Evolutionary conservation across 345 rosid species (phyloP).

Genomic region (Populus nigra): DNA sequence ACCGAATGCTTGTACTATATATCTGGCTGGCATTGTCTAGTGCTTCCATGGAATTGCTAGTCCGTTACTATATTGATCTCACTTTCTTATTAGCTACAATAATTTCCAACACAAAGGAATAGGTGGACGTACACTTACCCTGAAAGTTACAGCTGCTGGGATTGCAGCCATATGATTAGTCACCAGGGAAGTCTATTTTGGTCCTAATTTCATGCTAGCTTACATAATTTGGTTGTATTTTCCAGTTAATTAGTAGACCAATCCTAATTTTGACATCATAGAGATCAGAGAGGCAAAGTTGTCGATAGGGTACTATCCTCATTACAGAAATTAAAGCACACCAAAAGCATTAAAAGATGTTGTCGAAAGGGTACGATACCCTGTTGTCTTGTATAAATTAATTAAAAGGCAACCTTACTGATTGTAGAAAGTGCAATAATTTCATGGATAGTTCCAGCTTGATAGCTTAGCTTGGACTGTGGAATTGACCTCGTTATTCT

Average conservation of each 20-base stretch:
- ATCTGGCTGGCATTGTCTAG: slow-evolving; percentile 6
- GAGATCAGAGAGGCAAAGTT: too few relatives aligned
- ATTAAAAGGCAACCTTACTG: background rate
- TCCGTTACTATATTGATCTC: background rate
- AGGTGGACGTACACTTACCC: background rate
- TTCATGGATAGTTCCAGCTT: background rate
- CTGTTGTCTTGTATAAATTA: background rate
- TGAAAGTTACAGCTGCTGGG: background rate
- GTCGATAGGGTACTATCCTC: too few relatives aligned
- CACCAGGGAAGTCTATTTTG: background rate
- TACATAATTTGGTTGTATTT: background rate
- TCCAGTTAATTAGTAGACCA: background rate
- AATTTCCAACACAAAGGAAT: background rate
- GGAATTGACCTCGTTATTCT: slow-evolving; percentile 1
- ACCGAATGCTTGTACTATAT: background rate
- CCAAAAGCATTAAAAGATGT: background rate
- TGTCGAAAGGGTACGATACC: background rate
- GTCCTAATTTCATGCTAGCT: background rate
- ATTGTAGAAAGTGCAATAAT: background rate
- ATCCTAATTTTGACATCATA: background rate
- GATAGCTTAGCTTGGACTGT: background rate
- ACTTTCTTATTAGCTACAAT: background rate
- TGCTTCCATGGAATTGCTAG: slow-evolving; percentile 1
- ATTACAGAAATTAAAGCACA: background rate
- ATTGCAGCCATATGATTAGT: background rate